Conservation (phyloP, 179 eudicot genomes). For the Beta lomatogona region DNA sequence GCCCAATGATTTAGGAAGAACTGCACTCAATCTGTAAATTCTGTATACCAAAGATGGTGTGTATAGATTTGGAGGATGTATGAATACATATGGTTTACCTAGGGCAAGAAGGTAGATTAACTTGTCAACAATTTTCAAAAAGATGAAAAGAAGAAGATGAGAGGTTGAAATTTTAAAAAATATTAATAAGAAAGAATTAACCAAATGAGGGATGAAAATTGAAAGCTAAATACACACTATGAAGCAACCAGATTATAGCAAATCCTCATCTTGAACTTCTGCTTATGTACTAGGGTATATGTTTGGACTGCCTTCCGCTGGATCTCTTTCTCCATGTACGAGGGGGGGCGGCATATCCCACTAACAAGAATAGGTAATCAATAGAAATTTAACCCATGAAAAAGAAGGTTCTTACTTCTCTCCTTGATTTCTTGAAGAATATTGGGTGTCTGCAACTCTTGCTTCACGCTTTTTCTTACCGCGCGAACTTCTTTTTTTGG, state of each 20-base stretch:
- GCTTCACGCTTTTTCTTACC: constrained; percentile 46
- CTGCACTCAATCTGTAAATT: constrained; percentile 6
- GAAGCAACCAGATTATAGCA: constrained; percentile 28
- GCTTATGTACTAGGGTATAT: constrained; percentile 23
- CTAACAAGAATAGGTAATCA: constrained; percentile 8
- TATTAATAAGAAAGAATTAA: constrained; percentile 26
- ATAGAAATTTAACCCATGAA: background rate
- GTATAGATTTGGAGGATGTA: constrained; percentile 26
- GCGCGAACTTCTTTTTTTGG: constrained; percentile 38
- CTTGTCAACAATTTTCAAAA: background rate
- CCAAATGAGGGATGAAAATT: constrained; percentile 25
- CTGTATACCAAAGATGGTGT: constrained; percentile 25
- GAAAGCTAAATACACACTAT: constrained; percentile 37
- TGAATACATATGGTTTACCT: constrained; percentile 29
- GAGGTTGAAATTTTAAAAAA: background rate
- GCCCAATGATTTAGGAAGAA: background rate
- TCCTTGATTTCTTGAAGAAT: constrained; percentile 29
- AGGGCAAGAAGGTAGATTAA: constrained; percentile 13
- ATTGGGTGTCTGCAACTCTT: constrained; percentile 33
- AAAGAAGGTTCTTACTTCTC: constrained; percentile 27
- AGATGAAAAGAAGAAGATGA: background rate
- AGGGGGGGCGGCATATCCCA: constrained; percentile 13
- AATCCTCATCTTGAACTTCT: constrained; percentile 26
- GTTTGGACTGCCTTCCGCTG: constrained; percentile 11
- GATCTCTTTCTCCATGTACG: constrained; percentile 22